phyloP scores from a whole-genome alignment of 2,329 filamentous ascomycete species.

The Taxawa tesnikishii region DNA sequence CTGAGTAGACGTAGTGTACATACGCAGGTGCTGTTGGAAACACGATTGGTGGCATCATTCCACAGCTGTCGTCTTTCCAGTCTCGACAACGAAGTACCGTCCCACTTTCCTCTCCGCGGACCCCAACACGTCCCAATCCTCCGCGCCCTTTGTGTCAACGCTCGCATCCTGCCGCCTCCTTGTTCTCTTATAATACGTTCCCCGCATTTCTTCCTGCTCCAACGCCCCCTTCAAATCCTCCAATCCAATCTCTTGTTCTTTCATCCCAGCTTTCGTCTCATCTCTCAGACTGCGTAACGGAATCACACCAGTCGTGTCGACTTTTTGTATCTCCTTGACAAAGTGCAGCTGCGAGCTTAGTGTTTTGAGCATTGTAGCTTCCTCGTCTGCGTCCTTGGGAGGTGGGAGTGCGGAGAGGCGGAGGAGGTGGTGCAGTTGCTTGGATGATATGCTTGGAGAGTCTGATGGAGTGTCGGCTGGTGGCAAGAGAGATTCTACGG shows the following conservation, averaged over 20 bases:
- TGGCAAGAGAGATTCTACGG: constrained; percentile 62
- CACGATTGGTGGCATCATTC: too few species aligned
- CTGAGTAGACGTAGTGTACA: too few species aligned
- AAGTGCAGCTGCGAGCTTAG: constrained; percentile 79
- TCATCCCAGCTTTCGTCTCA: constrained; percentile 48
- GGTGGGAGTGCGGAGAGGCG: constrained; percentile 77
- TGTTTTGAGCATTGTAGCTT: constrained; percentile 58
- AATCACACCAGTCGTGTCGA: constrained; percentile 60
- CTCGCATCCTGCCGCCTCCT: constrained; percentile 30
- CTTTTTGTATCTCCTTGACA: constrained; percentile 70
- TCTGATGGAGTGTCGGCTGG: constrained; percentile 16
- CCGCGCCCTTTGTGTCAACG: constrained; percentile 29
- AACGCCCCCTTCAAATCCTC: constrained; percentile 45
- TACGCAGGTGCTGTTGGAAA: too few species aligned
- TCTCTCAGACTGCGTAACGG: constrained; percentile 73
- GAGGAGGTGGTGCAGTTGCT: constrained; percentile 71
- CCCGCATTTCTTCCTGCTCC: constrained; percentile 47
- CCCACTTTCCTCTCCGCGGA: constrained; percentile 55
- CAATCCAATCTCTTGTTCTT: constrained; percentile 48
- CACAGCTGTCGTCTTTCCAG: too few species aligned
- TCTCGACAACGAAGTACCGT: constrained; percentile 67
- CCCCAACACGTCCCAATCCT: constrained; percentile 60
- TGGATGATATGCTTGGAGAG: constrained; percentile 41
- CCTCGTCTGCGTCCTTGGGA: constrained; percentile 50
- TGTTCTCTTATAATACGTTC: constrained; percentile 39